Evolutionary conservation across 2,329 filamentous ascomycete species (phyloP).

Genomic region (Fusarium miscanthi): DNA sequence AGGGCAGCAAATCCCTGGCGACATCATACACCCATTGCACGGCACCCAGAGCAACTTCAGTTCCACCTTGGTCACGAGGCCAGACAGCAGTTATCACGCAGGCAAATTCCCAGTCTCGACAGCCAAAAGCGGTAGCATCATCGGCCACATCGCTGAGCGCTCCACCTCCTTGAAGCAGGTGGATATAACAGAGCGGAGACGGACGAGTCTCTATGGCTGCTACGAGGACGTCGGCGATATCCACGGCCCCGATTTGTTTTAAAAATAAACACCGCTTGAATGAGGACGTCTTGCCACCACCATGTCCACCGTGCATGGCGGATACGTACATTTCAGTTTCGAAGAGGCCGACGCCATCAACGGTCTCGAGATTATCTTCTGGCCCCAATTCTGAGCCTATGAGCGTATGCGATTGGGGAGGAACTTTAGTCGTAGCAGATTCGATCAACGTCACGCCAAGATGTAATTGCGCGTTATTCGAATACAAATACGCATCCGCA

Average conservation of each 20-base stretch:
- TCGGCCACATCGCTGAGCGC: slow-evolving; percentile 57
- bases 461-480: slow-evolving; percentile 55
- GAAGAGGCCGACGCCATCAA: slow-evolving; percentile 65
- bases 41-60: slow-evolving; percentile 51
- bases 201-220: slow-evolving; percentile 61
- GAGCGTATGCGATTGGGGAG: slow-evolving; percentile 68
- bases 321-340: slow-evolving; percentile 71
- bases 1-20: slow-evolving; percentile 58
- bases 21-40: slow-evolving; percentile 68
- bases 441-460: slow-evolving; percentile 59
- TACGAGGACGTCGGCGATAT: slow-evolving; percentile 54
- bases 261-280: slow-evolving; percentile 75
- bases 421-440: slow-evolving; percentile 58
- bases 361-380: slow-evolving; percentile 46
- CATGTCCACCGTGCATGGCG: slow-evolving; percentile 68
- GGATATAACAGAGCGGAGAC: slow-evolving; percentile 67
- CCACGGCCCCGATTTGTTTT: slow-evolving; percentile 54
- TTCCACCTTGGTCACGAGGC: slow-evolving; percentile 63
- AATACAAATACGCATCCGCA: slow-evolving; percentile 68
- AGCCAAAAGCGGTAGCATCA: slow-evolving; percentile 68
- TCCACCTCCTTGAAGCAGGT: slow-evolving; percentile 70
- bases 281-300: slow-evolving; percentile 67
- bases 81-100: slow-evolving; percentile 73
- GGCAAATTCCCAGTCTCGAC: slow-evolving; percentile 71
- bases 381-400: slow-evolving; percentile 57